phyloP scores from a whole-genome alignment of 2,329 filamentous ascomycete genomes.

The Calonectria fujianensis region DNA sequence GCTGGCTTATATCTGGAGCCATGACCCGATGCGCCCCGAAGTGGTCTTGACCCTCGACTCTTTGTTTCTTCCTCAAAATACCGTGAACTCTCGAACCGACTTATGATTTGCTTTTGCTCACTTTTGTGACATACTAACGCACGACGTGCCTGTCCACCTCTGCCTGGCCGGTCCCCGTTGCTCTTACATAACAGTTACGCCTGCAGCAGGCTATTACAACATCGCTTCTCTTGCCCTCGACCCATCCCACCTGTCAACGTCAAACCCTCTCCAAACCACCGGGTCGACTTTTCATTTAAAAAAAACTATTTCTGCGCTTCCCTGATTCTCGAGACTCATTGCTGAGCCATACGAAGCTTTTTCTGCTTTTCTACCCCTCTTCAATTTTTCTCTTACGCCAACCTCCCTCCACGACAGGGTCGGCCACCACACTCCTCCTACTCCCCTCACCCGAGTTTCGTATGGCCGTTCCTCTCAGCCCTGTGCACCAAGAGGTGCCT shows the following conservation, averaged over 20 bases:
- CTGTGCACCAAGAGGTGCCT: constrained; percentile 59
- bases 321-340: constrained; percentile 3
- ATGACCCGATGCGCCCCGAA: constrained; percentile 30
- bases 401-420: constrained; percentile 41
- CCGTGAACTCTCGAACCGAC: constrained; percentile 17
- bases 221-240: constrained; percentile 33
- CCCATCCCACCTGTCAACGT: constrained; percentile 31
- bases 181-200: constrained; percentile 44
- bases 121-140: constrained; percentile 21
- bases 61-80: constrained; percentile 20
- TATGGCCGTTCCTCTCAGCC: constrained; percentile 59
- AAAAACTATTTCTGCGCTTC: constrained; percentile 8
- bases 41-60: constrained; percentile 18
- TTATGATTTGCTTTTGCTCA: neutral
- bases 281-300: constrained; percentile 7
- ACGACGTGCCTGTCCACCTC: constrained; percentile 12
- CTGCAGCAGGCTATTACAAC: constrained; percentile 36
- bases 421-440: constrained; percentile 44
- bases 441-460: constrained; percentile 47
- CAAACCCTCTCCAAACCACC: constrained; percentile 30
- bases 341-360: constrained; percentile 26
- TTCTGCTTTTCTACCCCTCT: constrained; percentile 20
- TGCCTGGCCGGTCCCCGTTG: constrained; percentile 25
- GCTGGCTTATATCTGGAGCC: constrained; percentile 39
- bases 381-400: neutral